Conservation (phyloP, 2,329 filamentous ascomycete genomes). For the Raffaelea deltoideospora region DNA sequence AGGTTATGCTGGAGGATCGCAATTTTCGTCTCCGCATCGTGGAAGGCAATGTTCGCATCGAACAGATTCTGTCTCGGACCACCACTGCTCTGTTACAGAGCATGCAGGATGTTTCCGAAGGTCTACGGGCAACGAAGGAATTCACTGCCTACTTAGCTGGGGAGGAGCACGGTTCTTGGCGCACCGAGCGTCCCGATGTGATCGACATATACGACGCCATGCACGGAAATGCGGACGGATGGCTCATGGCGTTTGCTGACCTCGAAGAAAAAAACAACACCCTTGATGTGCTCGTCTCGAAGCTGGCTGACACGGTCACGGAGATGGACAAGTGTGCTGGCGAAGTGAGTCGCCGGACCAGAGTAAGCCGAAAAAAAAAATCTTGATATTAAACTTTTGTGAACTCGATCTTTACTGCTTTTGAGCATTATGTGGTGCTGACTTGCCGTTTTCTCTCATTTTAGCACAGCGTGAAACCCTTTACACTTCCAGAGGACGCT, state of each 20-base stretch:
- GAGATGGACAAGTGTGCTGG: conserved; percentile 81
- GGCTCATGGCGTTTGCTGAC: conserved; percentile 66
- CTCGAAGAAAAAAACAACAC: conserved; percentile 58
- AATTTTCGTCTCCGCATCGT: conserved; percentile 70
- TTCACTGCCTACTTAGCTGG: conserved; percentile 61
- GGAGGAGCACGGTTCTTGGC: conserved; percentile 46
- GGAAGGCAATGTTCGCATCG: conserved; percentile 78
- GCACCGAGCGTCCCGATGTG: conserved; percentile 41
- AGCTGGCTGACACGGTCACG: conserved; percentile 60
- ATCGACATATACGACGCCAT: conserved; percentile 66
- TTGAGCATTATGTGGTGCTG: background rate
- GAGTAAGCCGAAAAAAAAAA: conserved; percentile 47
- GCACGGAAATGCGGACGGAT: conserved; percentile 84
- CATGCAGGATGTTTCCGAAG: conserved; percentile 64
- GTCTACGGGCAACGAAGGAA: conserved; percentile 58
- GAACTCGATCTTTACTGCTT: too few relatives aligned
- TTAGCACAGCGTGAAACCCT: conserved; percentile 16
- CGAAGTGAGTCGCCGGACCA: conserved; percentile 63
- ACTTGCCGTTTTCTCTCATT: background rate
- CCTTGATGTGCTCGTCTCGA: conserved; percentile 53
- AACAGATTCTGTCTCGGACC: conserved; percentile 74
- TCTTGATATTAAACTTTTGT: background rate
- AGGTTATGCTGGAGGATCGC: conserved; percentile 74
- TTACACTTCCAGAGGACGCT: conserved; percentile 6
- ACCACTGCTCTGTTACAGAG: conserved; percentile 61